These are phyloP conservation scores for Gynandropsis gynandra DNA, from an alignment of 345 rosid genomes.

Conservation along the genomic window DNA sequence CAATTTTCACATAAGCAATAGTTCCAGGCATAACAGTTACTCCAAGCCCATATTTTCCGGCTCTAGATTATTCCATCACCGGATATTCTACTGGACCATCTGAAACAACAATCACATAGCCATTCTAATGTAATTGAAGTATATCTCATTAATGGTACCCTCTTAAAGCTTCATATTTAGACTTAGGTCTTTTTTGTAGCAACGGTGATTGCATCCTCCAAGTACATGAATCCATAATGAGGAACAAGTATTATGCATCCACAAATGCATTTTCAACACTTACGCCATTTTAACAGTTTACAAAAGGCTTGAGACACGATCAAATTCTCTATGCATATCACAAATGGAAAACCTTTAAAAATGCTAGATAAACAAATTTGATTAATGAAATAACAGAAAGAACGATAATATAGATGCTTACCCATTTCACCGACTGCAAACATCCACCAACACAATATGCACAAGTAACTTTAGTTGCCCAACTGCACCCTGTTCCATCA, in stretches of 20 bases:
- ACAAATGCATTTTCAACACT: conserved; percentile 13
- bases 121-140: conserved; percentile 46
- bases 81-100: conserved; percentile 95
- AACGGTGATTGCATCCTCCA: conserved; percentile 52
- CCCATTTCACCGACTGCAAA: conserved; percentile 86
- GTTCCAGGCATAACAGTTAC: conserved; percentile 80
- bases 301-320: not conserved
- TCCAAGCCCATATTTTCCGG: conserved; percentile 87
- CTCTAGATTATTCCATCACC: conserved; percentile 83
- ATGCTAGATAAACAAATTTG: not conserved
- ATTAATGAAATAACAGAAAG: not conserved
- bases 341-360: not conserved
- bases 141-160: too few species aligned
- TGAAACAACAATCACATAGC: conserved; percentile 85
- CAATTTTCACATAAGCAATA: conserved; percentile 94
- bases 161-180: not conserved
- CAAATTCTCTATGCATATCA: not conserved
- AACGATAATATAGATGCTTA: conserved; percentile 29
- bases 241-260: conserved; percentile 74
- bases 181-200: conserved; percentile 29
- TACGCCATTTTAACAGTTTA: not conserved
- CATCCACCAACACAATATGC: conserved; percentile 82
- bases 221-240: conserved; percentile 61
- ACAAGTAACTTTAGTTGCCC: conserved; percentile 82
- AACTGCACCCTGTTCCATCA: conserved; percentile 76